These are phyloP conservation scores for Castanea sativa DNA, from an alignment of 306 rosid species.

Conservation along the genomic window DNA sequence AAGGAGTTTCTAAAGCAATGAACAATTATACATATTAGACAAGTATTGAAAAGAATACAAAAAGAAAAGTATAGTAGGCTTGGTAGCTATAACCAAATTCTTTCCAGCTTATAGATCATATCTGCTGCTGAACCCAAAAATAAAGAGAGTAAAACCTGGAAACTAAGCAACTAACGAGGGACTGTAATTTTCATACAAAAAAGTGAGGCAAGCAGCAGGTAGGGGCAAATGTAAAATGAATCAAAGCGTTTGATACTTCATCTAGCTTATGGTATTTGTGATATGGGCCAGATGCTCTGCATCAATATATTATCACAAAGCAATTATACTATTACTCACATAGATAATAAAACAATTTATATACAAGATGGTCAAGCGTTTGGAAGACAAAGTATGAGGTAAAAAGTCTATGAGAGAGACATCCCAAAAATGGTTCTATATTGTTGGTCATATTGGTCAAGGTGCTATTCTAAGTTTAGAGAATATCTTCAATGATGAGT, in stretches of 20 bases:
- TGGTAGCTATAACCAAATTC: neutral
- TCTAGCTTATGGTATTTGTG: neutral
- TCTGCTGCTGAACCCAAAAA: neutral
- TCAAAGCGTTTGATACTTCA: neutral
- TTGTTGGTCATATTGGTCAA: no score
- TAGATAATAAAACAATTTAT: neutral
- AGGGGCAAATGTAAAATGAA: neutral
- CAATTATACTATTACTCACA: neutral
- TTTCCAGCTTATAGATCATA: neutral
- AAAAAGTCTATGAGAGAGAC: neutral
- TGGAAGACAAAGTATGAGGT: neutral
- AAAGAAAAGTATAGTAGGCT: neutral
- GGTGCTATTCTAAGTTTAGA: no score
- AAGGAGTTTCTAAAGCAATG: slow-evolving; percentile 4
- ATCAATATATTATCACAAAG: neutral
- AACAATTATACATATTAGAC: neutral
- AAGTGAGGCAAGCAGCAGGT: neutral
- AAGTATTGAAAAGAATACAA: neutral
- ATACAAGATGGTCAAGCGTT: neutral
- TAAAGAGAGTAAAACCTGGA: neutral
- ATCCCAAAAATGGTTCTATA: no score
- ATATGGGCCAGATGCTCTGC: neutral
- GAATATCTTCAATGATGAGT: no score
- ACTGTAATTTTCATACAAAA: neutral
- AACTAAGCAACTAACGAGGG: neutral